Evolutionary conservation across 352 stramenopile species (phyloP), one percentile per base, ranked within the genome.

Genomic region (Phytophthora sansomeana): DNA sequence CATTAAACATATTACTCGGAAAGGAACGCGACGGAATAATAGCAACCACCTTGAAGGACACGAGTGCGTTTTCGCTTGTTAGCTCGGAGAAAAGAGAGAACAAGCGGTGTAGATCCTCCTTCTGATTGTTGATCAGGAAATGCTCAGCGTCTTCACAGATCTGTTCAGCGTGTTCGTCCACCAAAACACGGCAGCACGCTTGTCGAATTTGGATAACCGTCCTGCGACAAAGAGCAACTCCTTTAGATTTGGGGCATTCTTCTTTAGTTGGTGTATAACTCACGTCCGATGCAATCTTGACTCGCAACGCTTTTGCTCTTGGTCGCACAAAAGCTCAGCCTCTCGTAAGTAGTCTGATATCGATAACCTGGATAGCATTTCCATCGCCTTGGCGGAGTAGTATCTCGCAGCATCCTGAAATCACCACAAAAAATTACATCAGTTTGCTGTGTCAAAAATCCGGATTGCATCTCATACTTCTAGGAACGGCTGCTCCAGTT

Each of bases 61-160:
- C 89, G 3, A 96, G 63, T 26, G 88, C 86, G 35, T 92, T 83
- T 17, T 93, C 84, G 52, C 90, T 94, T 0, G 84, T 73, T 24
- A 96, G 63, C 60, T 96, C 86, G 1, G 84, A 96, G 63, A 96
- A 95, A 7, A 96, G 68, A 16, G 80, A 85, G 56, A 94, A 96
- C 8, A 96, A 68, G 17, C 88, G 77, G 44, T 82, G 86, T 3
- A 96, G 68, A 69, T 96, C 84, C 46, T 92, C 64, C 3, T 81
- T 93, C 51, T 93, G 84, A 51, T 93, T 91, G 59, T 90, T 84
- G 9, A 81, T 81, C 54, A 96, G 64, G 43, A 96, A 96, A 6
- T 47, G 77, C 56, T 95, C 85, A 0, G 81, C 82, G 39, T 93
- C 81, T 48, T 92, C 83, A 67, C 88, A 96, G 17, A 96, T 93